A percentile compares a stretch with the other conserved stretches of the same genome.
Evolutionary conservation across 768 basidiomycete genomes (phyloP).

Genomic region (Leucosporidium yakuticum): DNA sequence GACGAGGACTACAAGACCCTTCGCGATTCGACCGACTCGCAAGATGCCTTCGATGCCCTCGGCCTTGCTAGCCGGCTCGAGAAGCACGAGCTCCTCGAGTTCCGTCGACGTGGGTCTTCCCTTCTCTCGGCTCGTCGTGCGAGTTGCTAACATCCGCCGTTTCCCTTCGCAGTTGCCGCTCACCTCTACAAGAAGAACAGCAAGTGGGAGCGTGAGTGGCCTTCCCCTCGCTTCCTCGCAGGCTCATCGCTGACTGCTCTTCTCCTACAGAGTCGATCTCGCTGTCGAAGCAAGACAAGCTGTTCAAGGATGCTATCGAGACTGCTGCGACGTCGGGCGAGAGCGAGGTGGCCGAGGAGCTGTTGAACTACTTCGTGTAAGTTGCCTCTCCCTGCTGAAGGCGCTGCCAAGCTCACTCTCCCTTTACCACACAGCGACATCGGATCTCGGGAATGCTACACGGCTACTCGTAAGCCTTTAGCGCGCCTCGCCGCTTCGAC

Average conservation of each 20-base stretch:
- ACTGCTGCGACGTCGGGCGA: slow-evolving; percentile 78
- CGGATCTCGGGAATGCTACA: slow-evolving; percentile 97
- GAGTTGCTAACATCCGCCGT: neutral
- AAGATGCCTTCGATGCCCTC: slow-evolving; percentile 95
- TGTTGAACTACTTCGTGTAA: slow-evolving; percentile 83
- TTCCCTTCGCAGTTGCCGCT: slow-evolving; percentile 57
- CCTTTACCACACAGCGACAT: slow-evolving; percentile 53
- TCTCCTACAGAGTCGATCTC: slow-evolving; percentile 66
- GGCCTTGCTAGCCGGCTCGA: slow-evolving; percentile 77
- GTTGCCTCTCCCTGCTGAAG: neutral
- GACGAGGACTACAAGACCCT: slow-evolving; percentile 98
- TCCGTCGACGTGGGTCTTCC: slow-evolving; percentile 55
- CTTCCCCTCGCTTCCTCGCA: neutral
- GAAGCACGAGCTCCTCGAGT: slow-evolving; percentile 85
- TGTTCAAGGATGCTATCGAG: slow-evolving; percentile 93
- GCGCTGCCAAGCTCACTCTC: neutral
- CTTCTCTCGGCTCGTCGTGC: slow-evolving; percentile 13
- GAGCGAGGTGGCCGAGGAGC: slow-evolving; percentile 88
- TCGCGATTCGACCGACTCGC: slow-evolving; percentile 94
- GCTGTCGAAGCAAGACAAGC: slow-evolving; percentile 88
- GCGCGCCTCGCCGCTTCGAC: slow-evolving; percentile 1
- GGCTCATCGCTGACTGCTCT: neutral
- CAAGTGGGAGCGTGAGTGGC: slow-evolving; percentile 62
- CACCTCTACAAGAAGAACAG: slow-evolving; percentile 98
- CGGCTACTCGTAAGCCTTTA: slow-evolving; percentile 45